These are phyloP conservation scores for Rhizopus arrhizus DNA, from an alignment of 371 early-diverging fungal genomes.

Conservation along the genomic window DNA sequence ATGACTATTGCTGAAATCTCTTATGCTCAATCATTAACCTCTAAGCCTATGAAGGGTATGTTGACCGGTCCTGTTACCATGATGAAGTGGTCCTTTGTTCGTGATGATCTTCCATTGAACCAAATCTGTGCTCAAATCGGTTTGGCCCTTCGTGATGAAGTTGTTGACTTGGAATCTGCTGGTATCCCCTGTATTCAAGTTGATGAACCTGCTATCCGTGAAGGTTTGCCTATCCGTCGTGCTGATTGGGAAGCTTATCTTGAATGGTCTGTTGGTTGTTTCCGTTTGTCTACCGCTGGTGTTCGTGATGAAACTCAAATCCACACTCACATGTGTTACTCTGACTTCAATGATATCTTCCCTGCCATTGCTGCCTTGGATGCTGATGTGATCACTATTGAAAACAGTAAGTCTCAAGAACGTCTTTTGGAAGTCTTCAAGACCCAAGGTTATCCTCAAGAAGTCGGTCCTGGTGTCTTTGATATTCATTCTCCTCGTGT, in stretches of 20 bases:
- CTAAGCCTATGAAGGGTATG: constrained; percentile 95
- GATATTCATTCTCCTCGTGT: constrained; percentile 97
- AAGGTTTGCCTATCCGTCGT: constrained; percentile 93
- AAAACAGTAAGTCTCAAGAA: constrained; percentile 94
- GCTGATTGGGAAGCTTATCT: constrained; percentile 89
- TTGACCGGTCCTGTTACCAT: constrained; percentile 93
- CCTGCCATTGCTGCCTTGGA: constrained; percentile 86
- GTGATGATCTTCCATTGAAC: constrained; percentile 91
- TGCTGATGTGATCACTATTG: constrained; percentile 96
- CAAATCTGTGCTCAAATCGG: constrained; percentile 89
- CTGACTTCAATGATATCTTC: constrained; percentile 98
- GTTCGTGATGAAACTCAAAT: constrained; percentile 91
- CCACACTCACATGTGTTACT: constrained; percentile 97
- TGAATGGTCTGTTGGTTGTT: constrained; percentile 93
- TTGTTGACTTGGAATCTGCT: constrained; percentile 88
- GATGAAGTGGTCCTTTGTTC: constrained; percentile 96
- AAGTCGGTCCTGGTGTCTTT: constrained; percentile 94
- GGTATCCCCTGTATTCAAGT: constrained; percentile 95
- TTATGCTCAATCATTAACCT: constrained; percentile 89
- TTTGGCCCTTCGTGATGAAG: constrained; percentile 96
- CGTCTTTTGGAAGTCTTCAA: constrained; percentile 91
- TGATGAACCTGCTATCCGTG: constrained; percentile 98
- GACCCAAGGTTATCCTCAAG: constrained; percentile 80
- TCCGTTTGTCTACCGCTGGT: constrained; percentile 88
- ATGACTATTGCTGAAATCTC: constrained; percentile 87